Conservation (phyloP, 116 monocot genomes). For the Papilionanthe hybrid region DNA sequence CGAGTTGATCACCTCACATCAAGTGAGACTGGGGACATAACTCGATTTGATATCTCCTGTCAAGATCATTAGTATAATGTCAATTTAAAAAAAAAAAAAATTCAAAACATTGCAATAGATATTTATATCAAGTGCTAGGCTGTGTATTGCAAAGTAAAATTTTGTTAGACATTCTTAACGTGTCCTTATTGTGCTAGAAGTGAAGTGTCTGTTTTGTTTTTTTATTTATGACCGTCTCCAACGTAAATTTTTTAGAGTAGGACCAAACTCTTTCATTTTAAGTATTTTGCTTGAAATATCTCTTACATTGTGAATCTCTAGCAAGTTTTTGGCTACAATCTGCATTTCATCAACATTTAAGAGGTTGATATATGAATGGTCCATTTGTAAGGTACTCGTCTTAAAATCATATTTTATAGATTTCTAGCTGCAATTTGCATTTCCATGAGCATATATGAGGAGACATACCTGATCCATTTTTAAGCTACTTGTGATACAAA, state of each 20-base stretch:
- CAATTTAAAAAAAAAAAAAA: too few relatives aligned
- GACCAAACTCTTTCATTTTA: not conserved
- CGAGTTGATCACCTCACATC: not conserved
- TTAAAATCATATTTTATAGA: not conserved
- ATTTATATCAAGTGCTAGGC: not conserved
- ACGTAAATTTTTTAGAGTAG: not conserved
- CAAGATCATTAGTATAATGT: too few relatives aligned
- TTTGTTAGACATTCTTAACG: not conserved
- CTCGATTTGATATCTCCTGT: too few relatives aligned
- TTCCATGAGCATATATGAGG: not conserved
- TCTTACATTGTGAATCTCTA: not conserved
- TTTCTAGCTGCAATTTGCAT: not conserved
- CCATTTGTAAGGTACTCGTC: too few relatives aligned
- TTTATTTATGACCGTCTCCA: not conserved
- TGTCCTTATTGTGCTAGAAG: not conserved
- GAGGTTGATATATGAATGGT: not conserved
- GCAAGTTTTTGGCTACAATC: not conserved
- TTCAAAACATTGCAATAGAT: not conserved
- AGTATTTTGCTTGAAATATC: not conserved
- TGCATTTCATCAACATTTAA: not conserved
- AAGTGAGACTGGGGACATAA: too few relatives aligned
- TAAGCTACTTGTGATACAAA: not conserved
- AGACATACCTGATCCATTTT: not conserved
- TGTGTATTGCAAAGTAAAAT: not conserved
- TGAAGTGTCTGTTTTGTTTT: not conserved